Base-by-base conservation (phyloP, 2,329 filamentous ascomycete species). In the Gaeumannomyces sp. region DNA sequence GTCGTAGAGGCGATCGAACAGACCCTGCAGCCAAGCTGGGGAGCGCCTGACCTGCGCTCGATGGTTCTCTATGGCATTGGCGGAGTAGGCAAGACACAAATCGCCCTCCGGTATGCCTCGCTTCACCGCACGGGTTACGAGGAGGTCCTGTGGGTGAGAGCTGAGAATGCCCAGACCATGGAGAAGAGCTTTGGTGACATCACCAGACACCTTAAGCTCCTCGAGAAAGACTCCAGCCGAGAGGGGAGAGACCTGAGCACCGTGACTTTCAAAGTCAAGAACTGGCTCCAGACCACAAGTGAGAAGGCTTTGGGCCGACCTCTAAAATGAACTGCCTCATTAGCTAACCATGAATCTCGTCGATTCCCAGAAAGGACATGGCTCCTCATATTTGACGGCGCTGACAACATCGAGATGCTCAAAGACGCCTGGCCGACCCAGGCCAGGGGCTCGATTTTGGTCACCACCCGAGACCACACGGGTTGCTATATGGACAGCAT, bases 301-400 rank as follows among this genome's bases (percentile, higher is more conserved):
- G 28, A 50, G 57, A 8, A 53, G 22, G 25, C n/a, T 16, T 31
- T 5, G 11, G 7, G 11, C 3, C n/a, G 7, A 19, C 13, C 16
- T 4, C 22, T 58, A 14, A 8, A 25, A 25, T 19, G 4, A 16
- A 3, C 13, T 8, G 19, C 27, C 28, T 35, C 19, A 7, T 57
- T 56, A 11, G 25, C 62, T 53, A 60, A 60, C 57, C 11, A 19
- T 22, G 6, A 28, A 13, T 5, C 60, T 29, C 60, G 33, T n/a
- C 19, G 16, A 28, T 56, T 33, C 38, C 35, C 33, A 60, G 57
- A 60, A 14, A 11, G 25, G 16, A 25, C 25, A 53, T 70, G 66
- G 35, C 69, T 74, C 25, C 53, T 73, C n/a, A 65, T 73, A 22
- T 73, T 74, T 64, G 73, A 75, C 60, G 72, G 73, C 63, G 72